Base-by-base conservation (phyloP, 306 rosid species). In the Dicorynia guianensis region DNA sequence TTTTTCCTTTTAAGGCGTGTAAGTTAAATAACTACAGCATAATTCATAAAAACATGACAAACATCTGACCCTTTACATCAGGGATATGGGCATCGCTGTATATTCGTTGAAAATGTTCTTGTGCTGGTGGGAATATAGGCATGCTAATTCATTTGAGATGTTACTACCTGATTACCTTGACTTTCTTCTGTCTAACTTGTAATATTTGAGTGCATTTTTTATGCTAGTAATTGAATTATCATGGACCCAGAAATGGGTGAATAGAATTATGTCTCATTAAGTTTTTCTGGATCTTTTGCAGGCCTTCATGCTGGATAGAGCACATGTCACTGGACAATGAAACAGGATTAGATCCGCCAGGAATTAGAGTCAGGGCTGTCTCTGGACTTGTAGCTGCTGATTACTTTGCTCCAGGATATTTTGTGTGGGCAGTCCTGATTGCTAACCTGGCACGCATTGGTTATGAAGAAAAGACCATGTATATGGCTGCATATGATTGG, bases 401-500 rank as follows among this genome's bases (percentile, higher is more conserved):
- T 80, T 92, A 92, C 83, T 92, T 92, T 76, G 91, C 93, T 55
- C 84, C 97, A 1, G 97, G 97, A 48, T 92, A 92, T 79, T 92
- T 92, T 18, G 97, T 92, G 42, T 92, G 96, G 97, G 97, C 97
- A 11, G 93, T 92, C 53, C 76, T 92, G 38, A 92, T 92, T 80
- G 93, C 97, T 63, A 92, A 92, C 75, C 81, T 92, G 86, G 97
- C 97, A 60, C 89, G 80, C 70, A 83, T 92, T 55, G 97, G 96
- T 76, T 92, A 92, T 35, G 97, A 92, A 82, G 97, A 92, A 73
- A 92, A 92, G 76, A 86, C 76, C 8, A 92, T 92, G 97, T 86
- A 88, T 67, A 92, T 92, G 97, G 97, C 97, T 83, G 67, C 97
- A 57, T 92, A 92, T 81, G 96, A 92, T 83, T 92, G 97, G 97